Percentiles rank a stretch among this genome's conserved stretches.
Evolutionary conservation across 306 rosid genomes (phyloP).

Genomic region (Inga leiocalycina): DNA sequence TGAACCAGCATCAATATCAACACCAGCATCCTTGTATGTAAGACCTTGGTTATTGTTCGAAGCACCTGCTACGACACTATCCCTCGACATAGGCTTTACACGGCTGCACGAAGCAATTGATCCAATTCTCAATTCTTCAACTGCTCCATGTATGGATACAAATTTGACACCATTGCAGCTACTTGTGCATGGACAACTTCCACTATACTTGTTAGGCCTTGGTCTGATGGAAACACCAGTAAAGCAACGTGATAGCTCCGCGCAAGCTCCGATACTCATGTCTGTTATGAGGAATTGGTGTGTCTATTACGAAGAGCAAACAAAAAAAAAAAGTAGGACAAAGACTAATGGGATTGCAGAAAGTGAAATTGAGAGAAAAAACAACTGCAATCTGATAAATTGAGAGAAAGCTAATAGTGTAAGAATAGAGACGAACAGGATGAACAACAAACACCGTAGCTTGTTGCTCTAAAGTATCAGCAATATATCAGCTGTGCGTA

Average conservation of each 20-base stretch:
- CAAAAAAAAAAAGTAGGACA: background rate
- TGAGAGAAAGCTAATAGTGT: background rate
- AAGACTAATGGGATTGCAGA: background rate
- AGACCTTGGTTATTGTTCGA: slow-evolving; percentile 42
- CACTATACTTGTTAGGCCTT: background rate
- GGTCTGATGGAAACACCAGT: background rate
- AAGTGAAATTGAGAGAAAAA: background rate
- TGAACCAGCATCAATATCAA: slow-evolving; percentile 90
- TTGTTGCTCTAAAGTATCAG: background rate
- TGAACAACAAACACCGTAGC: background rate
- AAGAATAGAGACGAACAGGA: background rate
- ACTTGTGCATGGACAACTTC: background rate
- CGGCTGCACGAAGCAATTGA: background rate
- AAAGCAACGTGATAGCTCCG: slow-evolving; percentile 10
- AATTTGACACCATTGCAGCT: slow-evolving; percentile 7
- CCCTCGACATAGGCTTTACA: slow-evolving; percentile 29
- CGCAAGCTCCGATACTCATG: slow-evolving; percentile 14
- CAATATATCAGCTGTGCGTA: background rate
- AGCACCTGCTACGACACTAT: slow-evolving; percentile 15
- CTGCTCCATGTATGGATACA: slow-evolving; percentile 17
- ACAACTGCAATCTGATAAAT: background rate
- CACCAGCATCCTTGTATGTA: slow-evolving; percentile 86
- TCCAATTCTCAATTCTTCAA: slow-evolving; percentile 6
- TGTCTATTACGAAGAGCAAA: background rate
- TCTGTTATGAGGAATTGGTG: background rate